Evolutionary conservation across 169 alveolate species (phyloP).

Genomic region (Babesia sp.): DNA sequence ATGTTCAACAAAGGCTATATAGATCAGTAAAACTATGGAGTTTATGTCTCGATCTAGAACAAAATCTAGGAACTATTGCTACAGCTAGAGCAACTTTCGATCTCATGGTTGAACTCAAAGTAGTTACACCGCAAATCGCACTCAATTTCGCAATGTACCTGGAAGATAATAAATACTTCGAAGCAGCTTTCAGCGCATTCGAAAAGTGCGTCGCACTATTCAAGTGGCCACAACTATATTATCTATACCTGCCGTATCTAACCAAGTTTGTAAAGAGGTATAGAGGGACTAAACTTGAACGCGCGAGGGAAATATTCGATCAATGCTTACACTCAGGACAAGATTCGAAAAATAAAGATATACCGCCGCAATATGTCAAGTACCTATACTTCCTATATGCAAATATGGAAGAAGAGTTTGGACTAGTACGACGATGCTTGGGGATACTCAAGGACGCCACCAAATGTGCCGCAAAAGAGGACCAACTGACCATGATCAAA

Average conservation of each 20-base stretch:
- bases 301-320: constrained; percentile 90
- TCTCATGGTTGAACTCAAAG: constrained; percentile 73
- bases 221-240: constrained; percentile 91
- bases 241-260: constrained; percentile 87
- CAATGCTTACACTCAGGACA: constrained; percentile 69
- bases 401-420: constrained; percentile 90
- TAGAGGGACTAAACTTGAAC: constrained; percentile 86
- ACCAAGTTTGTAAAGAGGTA: constrained; percentile 84
- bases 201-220: constrained; percentile 89
- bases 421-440: constrained; percentile 86
- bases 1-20: constrained; percentile 30
- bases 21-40: constrained; percentile 67
- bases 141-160: constrained; percentile 71
- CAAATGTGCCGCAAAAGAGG: constrained; percentile 76
- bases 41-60: constrained; percentile 71
- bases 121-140: constrained; percentile 75
- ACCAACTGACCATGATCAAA: constrained; percentile 81
- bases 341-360: constrained; percentile 71
- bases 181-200: constrained; percentile 89
- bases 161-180: constrained; percentile 80
- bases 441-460: constrained; percentile 86
- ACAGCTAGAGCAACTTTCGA: constrained; percentile 73
- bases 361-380: constrained; percentile 81
- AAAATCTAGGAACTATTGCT: constrained; percentile 73
- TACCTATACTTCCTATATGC: constrained; percentile 79